Conservation (phyloP, 331 rosid genomes). For the Stylosanthes scabra region DNA sequence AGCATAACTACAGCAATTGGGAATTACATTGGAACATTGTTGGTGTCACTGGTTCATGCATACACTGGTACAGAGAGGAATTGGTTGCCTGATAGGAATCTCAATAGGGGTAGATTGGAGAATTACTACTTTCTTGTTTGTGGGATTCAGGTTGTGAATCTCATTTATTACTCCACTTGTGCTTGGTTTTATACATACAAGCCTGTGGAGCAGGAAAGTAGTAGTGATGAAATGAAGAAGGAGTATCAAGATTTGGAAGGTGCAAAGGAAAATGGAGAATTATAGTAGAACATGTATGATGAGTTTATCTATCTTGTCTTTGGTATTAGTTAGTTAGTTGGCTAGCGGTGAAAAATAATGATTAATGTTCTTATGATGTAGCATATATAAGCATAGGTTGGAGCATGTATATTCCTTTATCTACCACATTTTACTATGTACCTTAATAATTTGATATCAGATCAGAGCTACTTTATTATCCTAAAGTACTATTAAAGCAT, state of each 20-base stretch:
- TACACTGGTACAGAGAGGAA: slow-evolving; percentile 53
- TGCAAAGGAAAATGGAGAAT: neutral
- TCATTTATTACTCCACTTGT: slow-evolving; percentile 61
- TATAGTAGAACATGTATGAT: too few species aligned
- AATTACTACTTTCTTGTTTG: slow-evolving; percentile 62
- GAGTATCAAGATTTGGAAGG: slow-evolving; percentile 38
- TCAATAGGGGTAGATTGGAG: slow-evolving; percentile 78
- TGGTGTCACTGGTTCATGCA: slow-evolving; percentile 63
- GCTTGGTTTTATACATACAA: slow-evolving; percentile 61
- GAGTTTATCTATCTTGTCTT: neutral
- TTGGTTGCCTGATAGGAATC: slow-evolving; percentile 83
- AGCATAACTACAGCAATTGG: slow-evolving; percentile 63
- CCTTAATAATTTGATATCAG: too few species aligned
- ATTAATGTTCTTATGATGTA: neutral
- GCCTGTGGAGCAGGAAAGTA: slow-evolving; percentile 58
- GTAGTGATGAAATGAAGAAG: slow-evolving; percentile 22
- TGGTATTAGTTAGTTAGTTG: neutral
- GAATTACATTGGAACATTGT: slow-evolving; percentile 54
- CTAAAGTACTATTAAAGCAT: too few species aligned
- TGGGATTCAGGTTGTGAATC: slow-evolving; percentile 70
- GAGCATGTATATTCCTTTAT: neutral
- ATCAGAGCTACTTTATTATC: too few species aligned
- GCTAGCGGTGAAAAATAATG: too few species aligned
- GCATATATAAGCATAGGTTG: neutral
- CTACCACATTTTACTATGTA: too few species aligned